Evolutionary conservation across 306 rosid genomes (phyloP).

Genomic region (Vicia faba): DNA sequence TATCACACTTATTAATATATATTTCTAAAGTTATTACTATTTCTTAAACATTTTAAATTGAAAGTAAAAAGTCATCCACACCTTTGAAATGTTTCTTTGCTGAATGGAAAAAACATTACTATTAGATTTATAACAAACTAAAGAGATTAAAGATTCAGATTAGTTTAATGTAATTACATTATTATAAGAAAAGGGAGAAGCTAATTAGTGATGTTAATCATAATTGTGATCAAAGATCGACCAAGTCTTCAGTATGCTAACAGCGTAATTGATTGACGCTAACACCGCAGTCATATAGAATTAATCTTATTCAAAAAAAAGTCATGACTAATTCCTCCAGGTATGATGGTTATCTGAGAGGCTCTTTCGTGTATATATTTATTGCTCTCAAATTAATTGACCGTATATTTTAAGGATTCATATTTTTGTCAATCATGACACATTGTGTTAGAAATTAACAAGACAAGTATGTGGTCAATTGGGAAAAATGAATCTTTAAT

Average conservation of each 20-base stretch:
- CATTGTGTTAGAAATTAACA: no score
- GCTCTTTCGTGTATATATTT: no score
- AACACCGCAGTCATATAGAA: neutral
- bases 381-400: no score
- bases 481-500: no score
- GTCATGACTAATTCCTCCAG: no score
- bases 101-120: constrained; percentile 26
- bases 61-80: constrained; percentile 44
- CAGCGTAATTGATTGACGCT: neutral
- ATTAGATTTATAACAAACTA: constrained; percentile 17
- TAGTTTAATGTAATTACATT: neutral
- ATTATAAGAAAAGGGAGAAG: neutral
- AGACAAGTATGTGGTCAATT: no score
- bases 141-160: neutral
- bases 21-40: no score
- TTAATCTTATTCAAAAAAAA: neutral
- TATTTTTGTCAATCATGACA: no score
- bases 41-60: no score
- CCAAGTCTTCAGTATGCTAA: neutral
- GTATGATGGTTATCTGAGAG: no score
- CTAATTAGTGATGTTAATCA: neutral
- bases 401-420: no score
- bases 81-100: constrained; percentile 32
- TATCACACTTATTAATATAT: no score
- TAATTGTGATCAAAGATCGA: neutral